phyloP scores from a whole-genome alignment of 805 yeast genomes.

The Zygoascus biomembranicola region DNA sequence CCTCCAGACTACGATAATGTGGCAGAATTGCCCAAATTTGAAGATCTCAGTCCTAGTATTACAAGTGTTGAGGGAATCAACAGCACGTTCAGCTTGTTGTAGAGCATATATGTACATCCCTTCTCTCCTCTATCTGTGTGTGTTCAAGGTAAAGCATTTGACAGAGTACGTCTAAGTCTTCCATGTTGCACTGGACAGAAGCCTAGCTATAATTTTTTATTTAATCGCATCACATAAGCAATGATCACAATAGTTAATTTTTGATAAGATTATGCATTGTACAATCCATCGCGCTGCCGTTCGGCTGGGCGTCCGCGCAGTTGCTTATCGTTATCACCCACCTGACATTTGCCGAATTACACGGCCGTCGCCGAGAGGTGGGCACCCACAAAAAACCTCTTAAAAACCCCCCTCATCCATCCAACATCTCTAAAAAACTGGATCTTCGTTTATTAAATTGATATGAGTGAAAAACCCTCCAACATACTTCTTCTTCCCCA shows the following conservation, averaged over 20 bases:
- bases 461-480: not conserved
- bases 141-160: too few relatives aligned
- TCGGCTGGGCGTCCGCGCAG: too few relatives aligned
- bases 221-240: too few relatives aligned
- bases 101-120: too few relatives aligned
- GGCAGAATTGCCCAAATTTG: conserved; percentile 16
- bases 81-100: not conserved
- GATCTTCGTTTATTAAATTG: not conserved
- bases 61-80: conserved; percentile 14
- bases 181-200: too few relatives aligned
- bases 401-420: not conserved
- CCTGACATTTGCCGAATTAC: not conserved
- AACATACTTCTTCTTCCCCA: conserved; percentile 38
- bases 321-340: not conserved
- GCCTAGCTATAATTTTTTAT: too few relatives aligned
- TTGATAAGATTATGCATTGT: too few relatives aligned
- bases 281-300: too few relatives aligned
- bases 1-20: conserved; percentile 69
- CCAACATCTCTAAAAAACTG: not conserved
- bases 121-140: too few relatives aligned
- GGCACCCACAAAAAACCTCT: not conserved
- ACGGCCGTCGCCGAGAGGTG: not conserved
- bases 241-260: too few relatives aligned
- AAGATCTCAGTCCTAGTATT: conserved; percentile 11
- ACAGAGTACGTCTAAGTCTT: too few relatives aligned